Evolutionary conservation across 306 rosid genomes (phyloP).

Genomic region (Glycyrrhiza uralensis): DNA sequence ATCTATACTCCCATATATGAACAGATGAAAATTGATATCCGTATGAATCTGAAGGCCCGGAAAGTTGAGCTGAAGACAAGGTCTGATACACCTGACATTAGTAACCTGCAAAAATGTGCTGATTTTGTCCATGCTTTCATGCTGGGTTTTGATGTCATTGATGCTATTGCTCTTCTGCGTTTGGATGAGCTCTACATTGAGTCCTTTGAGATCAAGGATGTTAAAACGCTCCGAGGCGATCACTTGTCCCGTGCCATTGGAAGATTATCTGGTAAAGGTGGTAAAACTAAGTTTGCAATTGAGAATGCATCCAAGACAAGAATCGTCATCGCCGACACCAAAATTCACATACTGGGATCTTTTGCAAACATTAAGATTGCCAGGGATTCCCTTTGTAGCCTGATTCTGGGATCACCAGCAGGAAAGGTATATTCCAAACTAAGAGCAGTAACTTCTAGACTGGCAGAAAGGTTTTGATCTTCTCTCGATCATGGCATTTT

Average conservation of each 20-base stretch:
- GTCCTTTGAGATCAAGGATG: constrained; percentile 91
- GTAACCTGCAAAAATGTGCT: constrained; percentile 78
- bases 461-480: constrained; percentile 74
- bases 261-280: constrained; percentile 84
- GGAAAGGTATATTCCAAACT: constrained; percentile 80
- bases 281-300: constrained; percentile 79
- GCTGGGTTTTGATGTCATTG: constrained; percentile 84
- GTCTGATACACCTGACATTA: constrained; percentile 72
- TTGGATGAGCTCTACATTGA: constrained; percentile 88
- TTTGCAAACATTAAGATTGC: constrained; percentile 79
- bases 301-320: constrained; percentile 87
- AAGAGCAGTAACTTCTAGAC: constrained; percentile 72
- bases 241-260: constrained; percentile 93
- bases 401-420: constrained; percentile 85
- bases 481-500: background rate
- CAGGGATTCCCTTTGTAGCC: constrained; percentile 81
- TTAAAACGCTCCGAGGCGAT: constrained; percentile 73
- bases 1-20: constrained; percentile 72
- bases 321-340: constrained; percentile 80
- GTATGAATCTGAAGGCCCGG: constrained; percentile 82
- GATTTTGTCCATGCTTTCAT: constrained; percentile 93
- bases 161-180: constrained; percentile 73
- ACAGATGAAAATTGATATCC: constrained; percentile 81
- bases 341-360: constrained; percentile 85
- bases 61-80: constrained; percentile 80